Evolutionary conservation across 768 basidiomycete species (phyloP).

Genomic region (Leccinum pellstonianum): DNA sequence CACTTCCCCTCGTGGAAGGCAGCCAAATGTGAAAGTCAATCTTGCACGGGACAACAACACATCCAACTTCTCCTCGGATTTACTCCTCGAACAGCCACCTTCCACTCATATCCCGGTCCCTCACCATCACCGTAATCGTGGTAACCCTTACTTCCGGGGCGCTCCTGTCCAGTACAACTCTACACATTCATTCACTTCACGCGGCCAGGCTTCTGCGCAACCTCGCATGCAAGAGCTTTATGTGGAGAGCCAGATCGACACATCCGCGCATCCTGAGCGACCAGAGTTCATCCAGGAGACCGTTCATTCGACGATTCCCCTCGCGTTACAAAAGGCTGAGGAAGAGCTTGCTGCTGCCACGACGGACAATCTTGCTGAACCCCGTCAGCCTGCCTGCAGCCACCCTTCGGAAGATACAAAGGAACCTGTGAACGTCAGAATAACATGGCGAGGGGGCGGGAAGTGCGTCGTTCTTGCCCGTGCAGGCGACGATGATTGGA

Average conservation of each 20-base stretch:
- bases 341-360: constrained; percentile 22
- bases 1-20: constrained; percentile 36
- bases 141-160: constrained; percentile 35
- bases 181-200: constrained; percentile 40
- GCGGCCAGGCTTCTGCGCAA: constrained; percentile 35
- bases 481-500: constrained; percentile 76
- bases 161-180: constrained; percentile 42
- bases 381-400: constrained; percentile 19
- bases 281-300: constrained; percentile 53
- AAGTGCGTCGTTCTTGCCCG: constrained; percentile 64
- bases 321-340: constrained; percentile 44
- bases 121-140: constrained; percentile 29
- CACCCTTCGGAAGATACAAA: constrained; percentile 28
- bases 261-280: constrained; percentile 30
- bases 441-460: constrained; percentile 67
- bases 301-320: constrained; percentile 62
- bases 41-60: constrained; percentile 26
- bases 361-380: constrained; percentile 14
- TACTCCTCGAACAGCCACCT: constrained; percentile 42
- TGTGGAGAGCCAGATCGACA: constrained; percentile 34
- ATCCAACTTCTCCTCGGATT: constrained; percentile 37
- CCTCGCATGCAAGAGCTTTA: constrained; percentile 49
- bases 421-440: constrained; percentile 44
- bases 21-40: constrained; percentile 31
- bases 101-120: constrained; percentile 43